Evolutionary conservation across 2,329 filamentous ascomycete genomes (phyloP).

Genomic region (Trichoderma atroviride): DNA sequence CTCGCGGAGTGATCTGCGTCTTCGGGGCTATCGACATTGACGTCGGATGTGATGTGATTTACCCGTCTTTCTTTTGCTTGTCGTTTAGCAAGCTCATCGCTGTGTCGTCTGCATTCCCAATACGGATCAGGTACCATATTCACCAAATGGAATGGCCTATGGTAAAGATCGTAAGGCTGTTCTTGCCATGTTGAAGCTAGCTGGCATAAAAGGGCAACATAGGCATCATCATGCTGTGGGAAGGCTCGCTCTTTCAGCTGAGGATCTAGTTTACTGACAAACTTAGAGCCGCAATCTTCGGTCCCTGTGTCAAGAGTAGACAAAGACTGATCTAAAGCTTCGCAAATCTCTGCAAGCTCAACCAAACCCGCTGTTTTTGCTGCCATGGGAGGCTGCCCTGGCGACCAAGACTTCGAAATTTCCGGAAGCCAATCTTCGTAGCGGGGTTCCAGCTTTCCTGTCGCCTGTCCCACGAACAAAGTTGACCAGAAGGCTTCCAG

Average conservation of each 20-base stretch:
- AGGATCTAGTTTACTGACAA: not conserved
- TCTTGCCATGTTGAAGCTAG: conserved; percentile 5
- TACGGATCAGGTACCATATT: conserved; percentile 4
- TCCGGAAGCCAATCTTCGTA: conserved; percentile 9
- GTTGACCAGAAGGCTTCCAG: conserved; percentile 12
- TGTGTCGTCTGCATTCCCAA: not conserved
- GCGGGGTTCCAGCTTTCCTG: not conserved
- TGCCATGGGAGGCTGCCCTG: not conserved
- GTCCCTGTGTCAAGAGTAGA: not conserved
- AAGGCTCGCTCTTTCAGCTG: not conserved
- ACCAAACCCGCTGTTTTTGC: not conserved
- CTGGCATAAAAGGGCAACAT: not conserved
- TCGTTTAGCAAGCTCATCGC: not conserved
- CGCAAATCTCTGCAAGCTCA: not conserved
- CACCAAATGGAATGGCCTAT: not conserved
- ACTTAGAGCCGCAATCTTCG: not conserved
- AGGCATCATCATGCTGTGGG: not conserved
- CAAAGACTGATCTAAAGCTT: not conserved
- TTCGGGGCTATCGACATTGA: too few relatives aligned
- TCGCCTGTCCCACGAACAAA: not conserved
- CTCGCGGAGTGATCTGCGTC: not conserved
- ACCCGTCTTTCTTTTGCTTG: not conserved
- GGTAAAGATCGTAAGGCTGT: not conserved
- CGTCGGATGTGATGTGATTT: not conserved
- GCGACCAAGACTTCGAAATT: not conserved